Base-by-base conservation (phyloP, 495 filamentous ascomycete genomes). In the Staphylotrichum longicolle region DNA sequence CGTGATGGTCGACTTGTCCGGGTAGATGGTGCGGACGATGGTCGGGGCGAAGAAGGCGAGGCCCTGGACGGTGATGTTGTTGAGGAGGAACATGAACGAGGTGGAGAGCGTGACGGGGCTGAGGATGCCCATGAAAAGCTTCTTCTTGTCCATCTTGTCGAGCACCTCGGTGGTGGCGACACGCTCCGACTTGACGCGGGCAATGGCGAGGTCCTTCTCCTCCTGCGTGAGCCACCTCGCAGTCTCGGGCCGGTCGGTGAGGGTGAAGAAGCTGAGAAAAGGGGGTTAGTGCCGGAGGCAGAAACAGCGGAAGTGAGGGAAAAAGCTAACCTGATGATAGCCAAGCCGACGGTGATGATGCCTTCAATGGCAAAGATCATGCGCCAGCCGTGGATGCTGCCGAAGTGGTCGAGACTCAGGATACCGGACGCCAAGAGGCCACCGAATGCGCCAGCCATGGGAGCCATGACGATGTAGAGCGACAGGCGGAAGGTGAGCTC, bases 51-150 rank as follows among this genome's bases (percentile, higher is more conserved):
- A 91, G 78, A 90, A 88, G 7, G 82, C 83, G 45, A 93, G 78
- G 0, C 87, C 88, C 68, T 94, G 91, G 11, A 94, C 81, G 0
- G 88, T 89, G 55, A 88, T 85, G 70, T 87, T 88, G 77, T 89
- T 83, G 12, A 89, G 85, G 50, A 90, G 79, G 71, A 89, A 91
- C 1, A 83, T 75, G 34, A 89, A 68, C 5, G 84, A 80, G 55
- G 88, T 91, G 0, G 86, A 76, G 4, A 70, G 44, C 7, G 61
- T 64, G 20, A 74, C 55, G 32, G 71, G 71, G 63, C 64, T 69
- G 48, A 57, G 46, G 34, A 74, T 68, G 59, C 71, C 71, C 35
- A 20, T 44, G 47, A 75, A 68, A 3, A 91, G 79, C 44, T 88
- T 88, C 7, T 71, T 75, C 77, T 78, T 81, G 57, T 82, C 76